A percentile compares a stretch with the other conserved stretches of the same genome.
phyloP scores from a whole-genome alignment of 768 basidiomycete genomes.

The Lenzites betulinus region DNA sequence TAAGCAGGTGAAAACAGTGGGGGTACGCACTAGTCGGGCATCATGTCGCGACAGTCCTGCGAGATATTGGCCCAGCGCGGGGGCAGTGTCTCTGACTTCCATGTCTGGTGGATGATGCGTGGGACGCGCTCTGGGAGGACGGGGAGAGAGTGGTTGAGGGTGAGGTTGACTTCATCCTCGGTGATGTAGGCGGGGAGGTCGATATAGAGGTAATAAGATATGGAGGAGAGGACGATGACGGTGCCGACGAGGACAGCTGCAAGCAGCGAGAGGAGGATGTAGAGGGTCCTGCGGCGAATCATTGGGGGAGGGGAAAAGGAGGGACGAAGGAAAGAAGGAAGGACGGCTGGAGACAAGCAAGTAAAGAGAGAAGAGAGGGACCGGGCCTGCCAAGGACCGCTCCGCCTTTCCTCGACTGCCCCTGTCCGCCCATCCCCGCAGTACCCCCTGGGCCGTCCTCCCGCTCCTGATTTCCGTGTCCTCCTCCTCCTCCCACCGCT shows the following conservation, averaged over 20 bases:
- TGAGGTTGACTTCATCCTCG: slow-evolving; percentile 70
- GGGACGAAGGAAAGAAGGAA: slow-evolving; percentile 16
- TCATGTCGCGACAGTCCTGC: slow-evolving; percentile 84
- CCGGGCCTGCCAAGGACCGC: slow-evolving; percentile 15
- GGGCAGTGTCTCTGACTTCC: slow-evolving; percentile 91
- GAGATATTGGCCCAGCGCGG: slow-evolving; percentile 79
- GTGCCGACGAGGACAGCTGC: slow-evolving; percentile 85
- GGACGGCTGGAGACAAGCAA: slow-evolving; percentile 4
- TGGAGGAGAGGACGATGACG: slow-evolving; percentile 86
- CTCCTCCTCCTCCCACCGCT: background rate
- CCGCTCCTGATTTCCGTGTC: background rate
- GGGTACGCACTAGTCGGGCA: slow-evolving; percentile 89
- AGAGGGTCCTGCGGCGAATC: slow-evolving; percentile 48
- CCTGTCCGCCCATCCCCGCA: slow-evolving; percentile 2
- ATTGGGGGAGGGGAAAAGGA: slow-evolving; percentile 32
- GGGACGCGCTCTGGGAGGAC: slow-evolving; percentile 75
- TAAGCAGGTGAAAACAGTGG: slow-evolving; percentile 11
- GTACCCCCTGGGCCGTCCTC: background rate
- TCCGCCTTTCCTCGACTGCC: background rate
- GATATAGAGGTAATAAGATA: slow-evolving; percentile 88
- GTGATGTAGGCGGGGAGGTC: slow-evolving; percentile 76
- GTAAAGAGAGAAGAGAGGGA: slow-evolving; percentile 11
- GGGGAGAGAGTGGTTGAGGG: slow-evolving; percentile 41
- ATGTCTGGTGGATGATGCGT: slow-evolving; percentile 95
- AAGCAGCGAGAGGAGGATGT: slow-evolving; percentile 55